These are phyloP conservation scores for Salix dunnii DNA, from an alignment of 345 rosid species.

Conservation along the genomic window DNA sequence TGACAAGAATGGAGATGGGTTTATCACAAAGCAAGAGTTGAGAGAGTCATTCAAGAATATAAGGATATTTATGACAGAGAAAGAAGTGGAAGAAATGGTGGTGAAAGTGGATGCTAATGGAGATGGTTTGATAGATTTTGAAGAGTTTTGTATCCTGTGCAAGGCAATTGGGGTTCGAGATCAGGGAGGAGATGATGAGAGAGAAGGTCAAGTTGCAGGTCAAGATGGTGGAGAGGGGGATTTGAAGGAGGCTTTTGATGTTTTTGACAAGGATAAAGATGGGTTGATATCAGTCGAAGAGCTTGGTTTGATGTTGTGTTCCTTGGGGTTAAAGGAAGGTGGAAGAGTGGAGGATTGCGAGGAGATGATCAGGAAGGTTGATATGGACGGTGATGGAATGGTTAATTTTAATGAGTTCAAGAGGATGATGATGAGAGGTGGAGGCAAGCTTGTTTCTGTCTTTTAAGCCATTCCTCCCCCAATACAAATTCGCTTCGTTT, in stretches of 20 bases:
- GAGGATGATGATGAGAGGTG: slow-evolving; percentile 18
- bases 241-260: slow-evolving; percentile 32
- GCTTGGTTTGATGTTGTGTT: slow-evolving; percentile 10
- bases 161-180: background rate
- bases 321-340: slow-evolving; percentile 24
- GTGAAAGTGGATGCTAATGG: slow-evolving; percentile 29
- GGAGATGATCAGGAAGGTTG: slow-evolving; percentile 23
- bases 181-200: background rate
- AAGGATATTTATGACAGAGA: slow-evolving; percentile 23
- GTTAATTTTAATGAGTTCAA: slow-evolving; percentile 29
- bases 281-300: slow-evolving; percentile 32
- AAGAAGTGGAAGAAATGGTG: slow-evolving; percentile 28
- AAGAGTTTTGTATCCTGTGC: slow-evolving; percentile 25
- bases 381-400: slow-evolving; percentile 33
- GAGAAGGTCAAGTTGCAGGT: background rate
- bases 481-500: background rate
- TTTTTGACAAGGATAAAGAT: slow-evolving; percentile 29
- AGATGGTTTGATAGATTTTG: slow-evolving; percentile 30
- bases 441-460: slow-evolving; percentile 12
- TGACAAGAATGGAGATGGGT: slow-evolving; percentile 36
- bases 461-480: background rate
- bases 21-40: slow-evolving; percentile 27
- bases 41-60: slow-evolving; percentile 28
- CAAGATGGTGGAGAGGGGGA: background rate
- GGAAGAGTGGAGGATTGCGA: slow-evolving; percentile 19